Base-by-base conservation (phyloP, 768 basidiomycete species). In the Lyophyllum semitale region DNA sequence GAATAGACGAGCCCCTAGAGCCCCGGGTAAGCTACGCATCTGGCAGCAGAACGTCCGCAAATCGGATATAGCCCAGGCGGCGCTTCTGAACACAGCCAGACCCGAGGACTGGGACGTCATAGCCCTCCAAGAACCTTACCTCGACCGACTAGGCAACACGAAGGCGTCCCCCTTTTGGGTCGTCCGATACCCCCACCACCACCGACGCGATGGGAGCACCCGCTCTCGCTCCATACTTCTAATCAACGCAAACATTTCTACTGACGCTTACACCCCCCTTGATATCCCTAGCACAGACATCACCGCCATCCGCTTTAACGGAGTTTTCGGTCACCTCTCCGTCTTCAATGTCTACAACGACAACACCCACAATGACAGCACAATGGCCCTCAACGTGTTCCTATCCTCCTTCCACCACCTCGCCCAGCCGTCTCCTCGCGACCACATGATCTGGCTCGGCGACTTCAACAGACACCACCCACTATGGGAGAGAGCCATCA, bases 21-120 rank as follows among this genome's bases (percentile, higher is more conserved):
- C 49, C 12, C 55, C 35, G 0, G 1, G 26, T 0, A 42, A 25
- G 9, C 57, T 58, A 0, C 22, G 42, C 22, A 58, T 58, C 6
- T 64, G 63, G 60, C 69, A 70, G 48, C 67, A 68, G 26, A 73
- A 73, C 30, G 11, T 68, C 1, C 59, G 61, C 56, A 68, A 66
- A 18, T 72, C 68, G 0, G n/a, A 22, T 1, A 51, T 17, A 0
- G 59, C 66, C 0, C 66, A 66, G 37, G 38, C 45, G 8, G 57
- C 58, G 12, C 13, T 68, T 0, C 44, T 71, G 0, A 57, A 66
- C 46, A 22, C 46, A 5, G 53, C 52, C 2, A 13, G 32, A 11
- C 55, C 45, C 1, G 38, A 43, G 4, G 40, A 66, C 9, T 68
- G 60, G 54, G 66, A 74, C 52, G 53, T 75, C 0, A 25, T 72